These are phyloP conservation scores for Juglanconis oblonga DNA, from an alignment of 2,329 filamentous ascomycete species.

Conservation along the genomic window DNA sequence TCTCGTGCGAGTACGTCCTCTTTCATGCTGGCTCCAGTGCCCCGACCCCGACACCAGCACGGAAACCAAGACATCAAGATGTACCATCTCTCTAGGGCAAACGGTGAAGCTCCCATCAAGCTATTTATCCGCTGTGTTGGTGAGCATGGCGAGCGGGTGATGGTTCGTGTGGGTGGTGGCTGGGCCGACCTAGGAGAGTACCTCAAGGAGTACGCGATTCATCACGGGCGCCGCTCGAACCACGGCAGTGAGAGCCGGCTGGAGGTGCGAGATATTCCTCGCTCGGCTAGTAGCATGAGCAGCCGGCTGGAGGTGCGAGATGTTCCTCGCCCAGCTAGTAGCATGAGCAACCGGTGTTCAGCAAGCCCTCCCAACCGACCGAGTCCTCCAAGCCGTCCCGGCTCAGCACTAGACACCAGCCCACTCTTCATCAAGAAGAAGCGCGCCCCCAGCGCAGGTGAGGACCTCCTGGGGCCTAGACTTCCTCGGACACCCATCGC, in stretches of 20 bases:
- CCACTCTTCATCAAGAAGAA: constrained; percentile 55
- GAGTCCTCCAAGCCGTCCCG: constrained; percentile 35
- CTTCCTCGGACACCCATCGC: constrained; percentile 42
- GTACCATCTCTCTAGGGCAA: constrained; percentile 84
- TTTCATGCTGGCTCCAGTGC: constrained; percentile 65
- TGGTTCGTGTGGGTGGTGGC: constrained; percentile 97
- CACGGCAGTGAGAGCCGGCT: constrained; percentile 48
- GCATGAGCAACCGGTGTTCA: constrained; percentile 10
- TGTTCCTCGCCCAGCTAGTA: too few relatives aligned
- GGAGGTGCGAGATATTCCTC: constrained; percentile 53
- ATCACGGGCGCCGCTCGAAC: constrained; percentile 74
- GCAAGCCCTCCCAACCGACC: constrained; percentile 33
- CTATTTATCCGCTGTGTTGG: constrained; percentile 91
- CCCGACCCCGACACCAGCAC: constrained; percentile 45
- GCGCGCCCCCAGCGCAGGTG: constrained; percentile 41
- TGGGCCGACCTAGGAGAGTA: constrained; percentile 98
- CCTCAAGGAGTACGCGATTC: constrained; percentile 85
- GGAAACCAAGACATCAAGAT: constrained; percentile 77
- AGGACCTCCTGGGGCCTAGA: constrained; percentile 24
- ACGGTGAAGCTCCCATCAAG: constrained; percentile 85
- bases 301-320: too few relatives aligned
- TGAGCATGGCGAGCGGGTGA: constrained; percentile 85
- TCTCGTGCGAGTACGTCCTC: constrained; percentile 62
- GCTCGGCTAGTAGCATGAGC: constrained; percentile 21
- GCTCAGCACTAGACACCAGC: constrained; percentile 37